These are phyloP conservation scores for Halophytophthora polymorphica DNA, from an alignment of 352 stramenopile genomes.

Conservation along the genomic window DNA sequence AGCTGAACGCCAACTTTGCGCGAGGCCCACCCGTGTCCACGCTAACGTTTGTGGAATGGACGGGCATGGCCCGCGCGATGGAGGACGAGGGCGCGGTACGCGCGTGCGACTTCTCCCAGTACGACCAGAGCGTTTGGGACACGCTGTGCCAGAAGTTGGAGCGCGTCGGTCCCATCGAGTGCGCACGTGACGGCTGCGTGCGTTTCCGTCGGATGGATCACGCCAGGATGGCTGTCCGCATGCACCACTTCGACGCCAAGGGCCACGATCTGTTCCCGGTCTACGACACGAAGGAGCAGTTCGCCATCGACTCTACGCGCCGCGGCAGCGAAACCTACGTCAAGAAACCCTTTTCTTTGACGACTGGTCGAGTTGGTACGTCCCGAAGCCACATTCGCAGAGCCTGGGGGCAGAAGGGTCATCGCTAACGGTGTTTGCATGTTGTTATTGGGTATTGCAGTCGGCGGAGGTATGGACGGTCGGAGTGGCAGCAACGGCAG, in stretches of 20 bases:
- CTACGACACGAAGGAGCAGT: constrained; percentile 69
- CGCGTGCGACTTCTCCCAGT: constrained; percentile 43
- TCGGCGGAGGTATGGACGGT: constrained; percentile 27
- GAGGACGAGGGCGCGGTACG: constrained; percentile 41
- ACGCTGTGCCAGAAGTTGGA: constrained; percentile 40
- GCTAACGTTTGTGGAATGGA: constrained; percentile 61
- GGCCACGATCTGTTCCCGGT: constrained; percentile 56
- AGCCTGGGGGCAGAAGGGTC: not conserved
- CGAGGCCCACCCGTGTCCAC: constrained; percentile 61
- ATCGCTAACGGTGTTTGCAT: constrained; percentile 15
- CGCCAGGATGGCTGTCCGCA: constrained; percentile 58
- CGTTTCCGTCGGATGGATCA: constrained; percentile 50
- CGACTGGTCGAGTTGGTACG: constrained; percentile 53
- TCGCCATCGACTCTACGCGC: constrained; percentile 45
- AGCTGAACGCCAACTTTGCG: constrained; percentile 69
- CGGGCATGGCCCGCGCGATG: constrained; percentile 23
- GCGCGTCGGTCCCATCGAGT: constrained; percentile 43
- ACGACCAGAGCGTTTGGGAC: constrained; percentile 44
- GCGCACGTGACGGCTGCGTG: constrained; percentile 39
- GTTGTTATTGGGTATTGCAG: constrained; percentile 19
- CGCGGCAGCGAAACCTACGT: constrained; percentile 16
- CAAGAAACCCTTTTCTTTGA: constrained; percentile 50
- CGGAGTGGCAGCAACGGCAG: constrained; percentile 15
- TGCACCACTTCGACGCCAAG: constrained; percentile 42
- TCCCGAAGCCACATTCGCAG: constrained; percentile 6